Evolutionary conservation across 2,329 filamentous ascomycete genomes (phyloP), one percentile per base, ranked within the genome.

Genomic region (Aspergillus proliferans): DNA sequence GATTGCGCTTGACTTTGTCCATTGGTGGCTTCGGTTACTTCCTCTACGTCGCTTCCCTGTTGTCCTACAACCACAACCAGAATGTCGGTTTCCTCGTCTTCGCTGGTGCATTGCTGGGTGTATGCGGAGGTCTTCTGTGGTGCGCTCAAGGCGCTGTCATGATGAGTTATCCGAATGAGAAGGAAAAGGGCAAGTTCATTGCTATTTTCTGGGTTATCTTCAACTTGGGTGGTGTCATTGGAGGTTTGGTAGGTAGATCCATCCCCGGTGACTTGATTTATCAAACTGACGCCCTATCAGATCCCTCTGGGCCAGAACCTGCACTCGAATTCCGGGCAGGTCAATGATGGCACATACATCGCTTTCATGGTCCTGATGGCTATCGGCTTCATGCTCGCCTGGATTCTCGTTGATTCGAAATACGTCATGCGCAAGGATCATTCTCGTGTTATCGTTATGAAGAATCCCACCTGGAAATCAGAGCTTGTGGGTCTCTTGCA

Each of bases 201-300:
- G 87, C 87, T 52, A 84, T 83, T 74, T 95, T 95, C 73, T 95
- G 91, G 91, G 84, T 90, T 67, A 94, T 96, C 62, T 96, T 95
- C 78, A 95, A 95, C 71, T 70, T 91, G 51, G 91, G 91, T 59
- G 90, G 84, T 60, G 90, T 95, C 52, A 88, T 96, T 67, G 91
- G 91, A 53, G 83, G 85, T 62, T 65, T 84, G 74, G 80, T 82
- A 70, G 66, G 77, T 66, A 49, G 14, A 2, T 7, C 18, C 18
- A 4, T 18, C 22, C 19, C 15, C 2, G 10, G 43, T 24, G 47
- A 9, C 22, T 15, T 3, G 19, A 19, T 18, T 15, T 3, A n/a
- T 4, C 4, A 28, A 44, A 28, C 34, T 56, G 33, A 43, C 47
- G 19, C 47, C 39, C 6, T 19, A 33, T 12, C 46, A 73, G 65